Base-by-base conservation (phyloP, 352 stramenopile genomes). In the Thalassiosira ordinaria region DNA sequence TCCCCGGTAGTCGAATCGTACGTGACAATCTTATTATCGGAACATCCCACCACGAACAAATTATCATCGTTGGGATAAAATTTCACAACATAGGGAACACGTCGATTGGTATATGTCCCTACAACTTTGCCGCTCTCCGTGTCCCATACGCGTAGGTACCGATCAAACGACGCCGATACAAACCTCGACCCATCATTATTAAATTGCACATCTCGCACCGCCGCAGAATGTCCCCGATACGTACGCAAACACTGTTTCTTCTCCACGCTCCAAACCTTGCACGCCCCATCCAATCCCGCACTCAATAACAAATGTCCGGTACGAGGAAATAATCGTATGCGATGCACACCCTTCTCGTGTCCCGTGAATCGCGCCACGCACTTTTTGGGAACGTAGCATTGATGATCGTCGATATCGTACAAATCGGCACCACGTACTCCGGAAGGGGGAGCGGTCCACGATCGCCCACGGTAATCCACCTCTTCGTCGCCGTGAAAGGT, bases 11-110 rank as follows among this genome's bases (percentile, higher is more conserved):
- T 92, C 46, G 79, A 49, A 82, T 94, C 78, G 72, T 93, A 94
- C 2, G 88, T 84, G 4, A 94, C 85, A 65, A 99, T 96, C 85
- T 98, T 98, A 72, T 98, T 98, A 82, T 99, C 98, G 26, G 95
- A 98, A 70, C 97, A 97, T 29, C 96, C 97, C 31, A 98, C 97
- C 0, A 99, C 91, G 83, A 99, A 98, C 31, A 97, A 93, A 44
- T 97, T 97, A 74, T 98, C 96, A 88, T 99, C 97, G 18, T 96
- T 82, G 0, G 97, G 97, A 82, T 98, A 98, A 85, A 98, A 99
- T 81, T 95, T 91, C 2, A 96, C 88, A 37, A 88, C 89, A 71
- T 97, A 97, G 0, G 93, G 91, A 65, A 97, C 95, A 62, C 95
- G 94, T 20, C 94, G 88, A 74, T 97, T 96, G 49, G 88, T 93